Percentiles rank a stretch among this genome's conserved stretches.
phyloP scores from a whole-genome alignment of 495 filamentous ascomycete genomes.

The Lophiostoma macrostomum region DNA sequence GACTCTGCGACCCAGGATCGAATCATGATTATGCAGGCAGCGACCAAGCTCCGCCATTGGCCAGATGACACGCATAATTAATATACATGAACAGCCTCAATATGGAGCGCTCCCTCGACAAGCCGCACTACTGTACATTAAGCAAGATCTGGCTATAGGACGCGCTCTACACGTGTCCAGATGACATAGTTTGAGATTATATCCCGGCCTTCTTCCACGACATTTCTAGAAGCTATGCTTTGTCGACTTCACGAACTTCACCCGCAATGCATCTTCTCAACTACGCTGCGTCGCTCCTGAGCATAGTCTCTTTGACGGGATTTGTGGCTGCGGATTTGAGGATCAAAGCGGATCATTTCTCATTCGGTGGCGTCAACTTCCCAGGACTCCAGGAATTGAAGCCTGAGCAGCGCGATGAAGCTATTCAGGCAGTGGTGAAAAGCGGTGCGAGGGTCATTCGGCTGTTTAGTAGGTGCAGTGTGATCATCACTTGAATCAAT shows the following conservation, averaged over 20 bases:
- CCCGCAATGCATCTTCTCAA: constrained; percentile 24
- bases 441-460: constrained; percentile 23
- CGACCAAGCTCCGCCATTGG: constrained; percentile 1
- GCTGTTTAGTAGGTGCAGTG: constrained; percentile 24
- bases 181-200: constrained; percentile 14
- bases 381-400: constrained; percentile 23
- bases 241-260: constrained; percentile 13
- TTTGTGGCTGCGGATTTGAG: constrained; percentile 21
- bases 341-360: constrained; percentile 24
- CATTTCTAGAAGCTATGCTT: constrained; percentile 10
- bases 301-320: constrained; percentile 4
- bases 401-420: constrained; percentile 11
- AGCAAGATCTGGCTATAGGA: constrained; percentile 18
- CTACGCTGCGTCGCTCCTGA: constrained; percentile 11
- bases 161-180: constrained; percentile 28
- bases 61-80: constrained; percentile 19
- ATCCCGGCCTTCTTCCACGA: constrained; percentile 24
- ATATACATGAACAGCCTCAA: constrained; percentile 32
- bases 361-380: constrained; percentile 32
- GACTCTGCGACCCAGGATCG: not conserved
- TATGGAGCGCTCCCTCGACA: constrained; percentile 14
- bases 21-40: constrained; percentile 4
- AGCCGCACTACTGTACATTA: constrained; percentile 1
- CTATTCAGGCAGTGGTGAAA: constrained; percentile 25
- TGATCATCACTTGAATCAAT: not conserved